Evolutionary conservation across 768 basidiomycete species (phyloP), one percentile per base, ranked within the genome.

Genomic region (Saitozyma sp.): DNA sequence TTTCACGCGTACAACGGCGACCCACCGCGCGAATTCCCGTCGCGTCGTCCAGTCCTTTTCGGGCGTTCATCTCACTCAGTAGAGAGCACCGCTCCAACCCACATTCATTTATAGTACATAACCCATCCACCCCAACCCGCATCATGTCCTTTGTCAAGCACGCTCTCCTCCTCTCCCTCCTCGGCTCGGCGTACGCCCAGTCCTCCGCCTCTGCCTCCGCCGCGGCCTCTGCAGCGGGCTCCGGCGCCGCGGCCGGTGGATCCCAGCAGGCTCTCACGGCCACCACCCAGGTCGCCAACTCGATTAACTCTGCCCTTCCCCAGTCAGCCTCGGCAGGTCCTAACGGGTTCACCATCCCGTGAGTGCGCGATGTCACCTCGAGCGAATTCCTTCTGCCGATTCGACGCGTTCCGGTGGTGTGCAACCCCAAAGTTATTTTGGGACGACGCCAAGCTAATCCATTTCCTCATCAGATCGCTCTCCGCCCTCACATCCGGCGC

Each of bases 401-500:
- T 57, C n/a, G n/a, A n/a, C n/a, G n/a, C n/a, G n/a, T n/a, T n/a
- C n/a, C n/a, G n/a, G n/a, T n/a, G n/a, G n/a, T n/a, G n/a, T n/a
- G n/a, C n/a, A n/a, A n/a, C n/a, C n/a, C n/a, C n/a, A n/a, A n/a
- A n/a, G n/a, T n/a, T 29, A 29, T 29, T 29, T 29, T 29, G 29
- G 29, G 29, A 29, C 29, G 29, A 29, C 5, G 29, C 29, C 29
- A 29, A 29, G 29, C 29, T 29, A 29, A 29, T 29, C 5, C 29
- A 29, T 29, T 5, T 29, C 29, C 2, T 19, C 42, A 1, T 14
- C 20, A 74, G 73, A 14, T 45, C 64, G 13, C 61, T 76, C 13
- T 66, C 67, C 51, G 68, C 63, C 20, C 62, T 76, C 38, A 76
- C 72, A 16, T 76, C 75, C 38, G 70, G 68, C 46, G 72, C 69